Conservation (phyloP, 2,329 filamentous ascomycete species). For the Aureobasidium namibiae region DNA sequence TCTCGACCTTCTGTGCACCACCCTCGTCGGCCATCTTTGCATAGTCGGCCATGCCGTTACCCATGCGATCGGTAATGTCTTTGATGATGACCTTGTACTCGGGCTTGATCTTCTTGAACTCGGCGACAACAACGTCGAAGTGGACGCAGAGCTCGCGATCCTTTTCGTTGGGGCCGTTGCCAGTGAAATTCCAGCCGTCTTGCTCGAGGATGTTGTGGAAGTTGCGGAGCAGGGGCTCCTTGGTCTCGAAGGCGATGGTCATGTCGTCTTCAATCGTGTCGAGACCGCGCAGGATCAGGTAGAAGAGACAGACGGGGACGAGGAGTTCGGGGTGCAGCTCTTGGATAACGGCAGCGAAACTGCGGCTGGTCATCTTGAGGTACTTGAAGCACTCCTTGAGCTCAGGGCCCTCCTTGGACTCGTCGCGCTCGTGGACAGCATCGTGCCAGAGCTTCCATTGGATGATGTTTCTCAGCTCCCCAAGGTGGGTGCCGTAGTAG, state of each 20-base stretch:
- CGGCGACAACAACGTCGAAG: slow-evolving; percentile 77
- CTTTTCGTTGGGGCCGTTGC: slow-evolving; percentile 85
- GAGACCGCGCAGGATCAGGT: slow-evolving; percentile 80
- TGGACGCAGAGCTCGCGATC: slow-evolving; percentile 86
- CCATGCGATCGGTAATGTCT: slow-evolving; percentile 91
- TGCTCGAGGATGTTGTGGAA: slow-evolving; percentile 72
- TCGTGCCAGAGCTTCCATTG: slow-evolving; percentile 83
- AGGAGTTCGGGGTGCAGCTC: slow-evolving; percentile 93
- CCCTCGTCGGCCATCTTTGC: slow-evolving; percentile 56
- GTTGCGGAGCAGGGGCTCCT: slow-evolving; percentile 75
- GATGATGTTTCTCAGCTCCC: slow-evolving; percentile 30
- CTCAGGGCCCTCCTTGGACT: slow-evolving; percentile 62
- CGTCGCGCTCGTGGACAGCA: slow-evolving; percentile 76
- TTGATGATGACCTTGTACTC: slow-evolving; percentile 79
- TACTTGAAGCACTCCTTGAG: slow-evolving; percentile 79
- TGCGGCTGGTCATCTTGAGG: slow-evolving; percentile 81
- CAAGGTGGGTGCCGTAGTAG: slow-evolving; percentile 28
- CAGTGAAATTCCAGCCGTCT: slow-evolving; percentile 85
- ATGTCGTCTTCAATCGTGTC: slow-evolving; percentile 99
- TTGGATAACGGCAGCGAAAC: slow-evolving; percentile 87
- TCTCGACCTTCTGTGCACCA: slow-evolving; percentile 71
- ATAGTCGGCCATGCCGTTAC: slow-evolving; percentile 97
- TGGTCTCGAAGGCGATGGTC: slow-evolving; percentile 71
- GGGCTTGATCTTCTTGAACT: slow-evolving; percentile 82
- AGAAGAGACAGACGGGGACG: slow-evolving; percentile 83